Conservation (phyloP, 2,329 filamentous ascomycete genomes). For the Cladosporium sp. region DNA sequence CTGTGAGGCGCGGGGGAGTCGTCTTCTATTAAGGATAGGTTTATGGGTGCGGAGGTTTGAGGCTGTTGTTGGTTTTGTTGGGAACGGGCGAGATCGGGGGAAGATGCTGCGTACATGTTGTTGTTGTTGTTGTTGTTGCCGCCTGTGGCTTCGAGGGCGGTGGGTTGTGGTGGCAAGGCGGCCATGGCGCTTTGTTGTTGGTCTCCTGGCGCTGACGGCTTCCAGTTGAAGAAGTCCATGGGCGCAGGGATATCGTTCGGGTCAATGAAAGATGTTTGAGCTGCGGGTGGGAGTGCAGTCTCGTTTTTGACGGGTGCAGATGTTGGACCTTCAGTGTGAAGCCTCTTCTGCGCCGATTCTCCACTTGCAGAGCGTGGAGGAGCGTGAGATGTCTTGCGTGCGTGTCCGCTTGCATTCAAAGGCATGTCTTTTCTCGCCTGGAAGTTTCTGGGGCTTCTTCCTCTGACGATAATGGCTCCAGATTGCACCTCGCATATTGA, state of each 20-base stretch:
- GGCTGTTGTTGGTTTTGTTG: conserved; percentile 37
- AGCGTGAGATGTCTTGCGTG: conserved; percentile 54
- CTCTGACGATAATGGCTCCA: conserved; percentile 87
- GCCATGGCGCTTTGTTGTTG: conserved; percentile 37
- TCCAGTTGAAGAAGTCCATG: conserved; percentile 43
- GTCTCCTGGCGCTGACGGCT: conserved; percentile 20
- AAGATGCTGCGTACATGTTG: conserved; percentile 38
- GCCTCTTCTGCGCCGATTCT: conserved; percentile 23
- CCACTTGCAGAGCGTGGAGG: conserved; percentile 23
- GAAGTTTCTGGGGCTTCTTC: conserved; percentile 89
- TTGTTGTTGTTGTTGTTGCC: conserved; percentile 15
- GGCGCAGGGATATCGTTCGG: conserved; percentile 36
- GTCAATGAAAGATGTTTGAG: conserved; percentile 36
- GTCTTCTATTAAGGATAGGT: conserved; percentile 53
- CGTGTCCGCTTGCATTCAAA: conserved; percentile 69
- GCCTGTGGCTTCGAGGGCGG: conserved; percentile 9
- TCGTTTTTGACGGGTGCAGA: conserved; percentile 29
- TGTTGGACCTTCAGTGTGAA: conserved; percentile 24
- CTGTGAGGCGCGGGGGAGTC: conserved; percentile 37
- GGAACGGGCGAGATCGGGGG: conserved; percentile 46
- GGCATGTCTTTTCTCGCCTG: conserved; percentile 91
- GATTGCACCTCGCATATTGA: conserved; percentile 80
- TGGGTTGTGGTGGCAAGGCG: conserved; percentile 33
- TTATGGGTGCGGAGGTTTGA: conserved; percentile 43
- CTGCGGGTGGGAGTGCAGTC: conserved; percentile 34